phyloP scores from a whole-genome alignment of 495 filamentous ascomycete species.

The Entonaema liquescens region DNA sequence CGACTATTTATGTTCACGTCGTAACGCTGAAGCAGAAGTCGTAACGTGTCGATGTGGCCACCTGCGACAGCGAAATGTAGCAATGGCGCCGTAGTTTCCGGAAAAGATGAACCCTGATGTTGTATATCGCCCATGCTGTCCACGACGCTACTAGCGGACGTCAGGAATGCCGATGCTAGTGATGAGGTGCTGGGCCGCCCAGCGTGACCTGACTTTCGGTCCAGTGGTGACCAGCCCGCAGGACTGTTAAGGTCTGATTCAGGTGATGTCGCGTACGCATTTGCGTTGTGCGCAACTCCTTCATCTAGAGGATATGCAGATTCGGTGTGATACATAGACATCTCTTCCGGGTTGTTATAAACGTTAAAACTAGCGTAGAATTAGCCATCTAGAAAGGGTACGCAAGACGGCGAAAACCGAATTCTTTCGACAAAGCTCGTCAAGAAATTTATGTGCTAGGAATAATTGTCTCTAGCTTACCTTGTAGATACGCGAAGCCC shows the following conservation, averaged over 20 bases:
- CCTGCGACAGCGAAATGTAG: conserved; percentile 46
- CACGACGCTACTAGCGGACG: conserved; percentile 25
- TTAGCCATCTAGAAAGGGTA: conserved; percentile 11
- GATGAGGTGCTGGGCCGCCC: conserved; percentile 40
- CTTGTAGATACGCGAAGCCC: conserved; percentile 38
- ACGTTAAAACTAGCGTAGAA: conserved; percentile 34
- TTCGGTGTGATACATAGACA: conserved; percentile 43
- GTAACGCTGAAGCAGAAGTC: conserved; percentile 42
- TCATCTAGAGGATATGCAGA: conserved; percentile 44
- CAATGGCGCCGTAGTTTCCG: conserved; percentile 46
- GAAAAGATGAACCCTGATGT: conserved; percentile 35
- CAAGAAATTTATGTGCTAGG: not conserved
- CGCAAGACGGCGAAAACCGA: not conserved
- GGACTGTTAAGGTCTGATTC: conserved; percentile 43
- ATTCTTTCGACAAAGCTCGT: not conserved
- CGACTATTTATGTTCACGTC: conserved; percentile 44
- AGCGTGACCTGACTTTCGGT: conserved; percentile 31
- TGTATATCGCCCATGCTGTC: conserved; percentile 31
- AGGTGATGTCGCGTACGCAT: conserved; percentile 43
- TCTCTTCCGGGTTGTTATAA: conserved; percentile 38
- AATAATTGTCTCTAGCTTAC: conserved; percentile 24
- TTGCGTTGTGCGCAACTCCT: conserved; percentile 33
- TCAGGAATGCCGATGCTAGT: conserved; percentile 36
- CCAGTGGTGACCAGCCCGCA: conserved; percentile 39
- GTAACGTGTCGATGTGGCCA: conserved; percentile 43